Evolutionary conservation across 2,329 filamentous ascomycete species (phyloP), one percentile per base, ranked within the genome.

Genomic region (Colletotrichum phormii): DNA sequence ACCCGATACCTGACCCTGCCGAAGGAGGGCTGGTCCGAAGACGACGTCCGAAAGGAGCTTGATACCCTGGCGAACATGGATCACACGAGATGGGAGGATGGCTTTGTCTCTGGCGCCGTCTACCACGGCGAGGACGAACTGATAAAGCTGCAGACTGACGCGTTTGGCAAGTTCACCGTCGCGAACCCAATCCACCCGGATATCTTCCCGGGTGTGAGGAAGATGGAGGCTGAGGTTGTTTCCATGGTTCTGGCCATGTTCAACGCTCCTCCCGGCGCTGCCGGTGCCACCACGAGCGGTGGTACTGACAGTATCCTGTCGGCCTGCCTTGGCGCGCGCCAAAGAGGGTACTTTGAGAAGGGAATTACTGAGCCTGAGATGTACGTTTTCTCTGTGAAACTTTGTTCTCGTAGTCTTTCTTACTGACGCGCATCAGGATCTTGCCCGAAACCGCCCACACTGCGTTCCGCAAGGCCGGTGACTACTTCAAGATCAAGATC

Each of bases 191-290:
- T 99, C 77, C 97, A 99, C 82, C 97, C 97, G 7, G 97, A 99
- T 84, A 96, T 99, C 55, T 99, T 99, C 84, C 97, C 97, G 18
- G 97, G 96, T 33, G 95, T 99, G 64, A 89, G 97, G 78, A 99
- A 99, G 89, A 99, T 99, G 97, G 97, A 99, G 86, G 96, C 97
- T 57, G 97, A 99, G 85, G 87, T 99, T 74, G 97, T 99, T 64
- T 93, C 95, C 76, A 99, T 99, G 96, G 95, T 97, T 35, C 86
- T 97, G 74, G 89, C 90, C 57, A 86, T 99, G 82, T 69, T 98
- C 87, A 94, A 97, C 82, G 95, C 93, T 9, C 97, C 97, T 3
- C 86, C 91, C n/a, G 92, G 91, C 68, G 94, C 92, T 35, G 95
- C 94, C 5, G 97, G 97, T 75, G 95, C 97, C 11, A 95, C 94